Evolutionary conservation across 1,139 yeast genomes (phyloP), one percentile per base, ranked within the genome.

Genomic region (Yueomyces sp.): DNA sequence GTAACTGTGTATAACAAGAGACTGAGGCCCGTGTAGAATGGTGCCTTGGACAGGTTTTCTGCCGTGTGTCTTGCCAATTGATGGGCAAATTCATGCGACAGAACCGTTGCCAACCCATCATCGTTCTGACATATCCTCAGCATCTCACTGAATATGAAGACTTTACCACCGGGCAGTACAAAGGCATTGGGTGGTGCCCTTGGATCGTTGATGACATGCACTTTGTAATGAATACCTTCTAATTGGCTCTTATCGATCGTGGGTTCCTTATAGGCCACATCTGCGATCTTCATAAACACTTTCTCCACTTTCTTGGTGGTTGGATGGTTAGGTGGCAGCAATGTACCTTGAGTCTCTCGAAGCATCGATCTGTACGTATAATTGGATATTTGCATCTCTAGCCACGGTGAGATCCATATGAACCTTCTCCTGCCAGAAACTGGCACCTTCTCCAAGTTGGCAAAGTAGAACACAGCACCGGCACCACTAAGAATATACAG

Each of bases 131-230:
- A 82, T 34, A 91, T 76, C 1, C 86, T 83, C 42, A 91, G 62
- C 42, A 93, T 85, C 25, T 85, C 77, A 41, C 81, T 72, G 55
- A 85, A 85, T 25, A 91, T 86, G 63, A 91, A 91, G 38, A 93
- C 95, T 62, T 89, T 89, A 9, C 98, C 98, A 46, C 93, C 91
- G 27, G 97, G 97, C 42, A 91, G 68, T 29, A 91, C 95, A 63
- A 93, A 91, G 2, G 98, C 98, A 63, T 91, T 91, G 2, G 98
- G 97, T 3, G 96, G 84, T 19, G 69, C 66, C 8, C 60, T 64
- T 4, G 81, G 78, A 52, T 81, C 84, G 49, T 80, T 72, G 39
- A 91, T 76, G 29, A 93, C 84, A 61, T 86, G 87, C 36, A 91
- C 76, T 50, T 75, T 68, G 98, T 98, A 91, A 39, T 82, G 69